These are phyloP conservation scores for Hypoxylon sp. DNA, from an alignment of 2,329 filamentous ascomycete genomes.

Conservation along the genomic window DNA sequence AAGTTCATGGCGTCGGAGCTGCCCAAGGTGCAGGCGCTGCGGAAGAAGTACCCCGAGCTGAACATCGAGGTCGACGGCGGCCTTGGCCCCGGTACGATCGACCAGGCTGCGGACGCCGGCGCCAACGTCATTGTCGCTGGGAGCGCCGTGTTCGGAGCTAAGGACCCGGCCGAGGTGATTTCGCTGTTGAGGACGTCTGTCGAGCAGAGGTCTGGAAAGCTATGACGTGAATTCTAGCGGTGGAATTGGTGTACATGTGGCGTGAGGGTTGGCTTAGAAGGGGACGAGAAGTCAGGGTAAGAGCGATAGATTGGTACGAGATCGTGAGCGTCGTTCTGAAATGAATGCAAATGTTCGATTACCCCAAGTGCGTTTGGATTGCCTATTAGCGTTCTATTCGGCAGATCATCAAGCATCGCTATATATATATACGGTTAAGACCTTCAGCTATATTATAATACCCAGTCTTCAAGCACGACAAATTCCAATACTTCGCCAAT, in stretches of 20 bases:
- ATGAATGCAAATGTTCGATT: not conserved
- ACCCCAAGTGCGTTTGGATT: not conserved
- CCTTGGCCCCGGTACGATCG: constrained; percentile 88
- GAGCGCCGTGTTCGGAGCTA: constrained; percentile 93
- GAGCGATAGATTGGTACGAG: not conserved
- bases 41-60: constrained; percentile 87
- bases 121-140: constrained; percentile 99
- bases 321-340: not conserved
- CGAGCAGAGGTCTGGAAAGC: constrained; percentile 68
- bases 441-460: not conserved
- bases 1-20: constrained; percentile 98
- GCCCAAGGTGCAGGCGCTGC: constrained; percentile 89
- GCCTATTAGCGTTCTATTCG: not conserved
- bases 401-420: not conserved
- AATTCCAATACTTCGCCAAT: not conserved
- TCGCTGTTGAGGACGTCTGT: constrained; percentile 84
- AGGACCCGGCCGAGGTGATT: constrained; percentile 91
- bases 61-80: constrained; percentile 99
- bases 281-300: not conserved
- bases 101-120: constrained; percentile 92
- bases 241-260: not conserved
- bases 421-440: not conserved
- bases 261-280: not conserved
- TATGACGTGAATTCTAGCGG: constrained; percentile 47
- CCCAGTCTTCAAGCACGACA: not conserved